phyloP scores from a whole-genome alignment of 2,329 filamentous ascomycete genomes.

The Gliomastix tumulicola region DNA sequence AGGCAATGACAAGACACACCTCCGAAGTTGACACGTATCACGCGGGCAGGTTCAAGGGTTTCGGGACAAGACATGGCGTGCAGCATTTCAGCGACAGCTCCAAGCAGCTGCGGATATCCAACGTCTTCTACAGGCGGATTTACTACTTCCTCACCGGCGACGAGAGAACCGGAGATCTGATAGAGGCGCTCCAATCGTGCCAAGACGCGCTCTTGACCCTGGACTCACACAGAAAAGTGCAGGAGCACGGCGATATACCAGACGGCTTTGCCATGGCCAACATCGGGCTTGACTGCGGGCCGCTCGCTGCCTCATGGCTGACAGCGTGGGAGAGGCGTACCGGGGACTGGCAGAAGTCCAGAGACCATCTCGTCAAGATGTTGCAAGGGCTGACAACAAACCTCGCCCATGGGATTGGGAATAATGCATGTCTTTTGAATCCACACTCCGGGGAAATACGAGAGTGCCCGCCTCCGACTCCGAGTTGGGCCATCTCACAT shows the following conservation, averaged over 20 bases:
- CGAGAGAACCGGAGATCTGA: conserved; percentile 46
- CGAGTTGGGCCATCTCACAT: conserved; percentile 43
- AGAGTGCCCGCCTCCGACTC: conserved; percentile 44
- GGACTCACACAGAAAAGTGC: conserved; percentile 53
- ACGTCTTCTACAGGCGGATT: conserved; percentile 45
- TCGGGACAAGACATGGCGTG: conserved; percentile 55
- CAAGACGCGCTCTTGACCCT: conserved; percentile 45
- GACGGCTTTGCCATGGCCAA: conserved; percentile 30
- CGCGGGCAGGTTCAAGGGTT: conserved; percentile 45
- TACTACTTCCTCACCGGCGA: conserved; percentile 52
- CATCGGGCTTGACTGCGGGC: conserved; percentile 50
- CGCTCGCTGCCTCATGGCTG: conserved; percentile 49
- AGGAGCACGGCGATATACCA: conserved; percentile 40
- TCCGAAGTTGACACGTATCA: conserved; percentile 57
- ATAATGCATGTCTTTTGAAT: conserved; percentile 45
- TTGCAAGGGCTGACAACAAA: conserved; percentile 43
- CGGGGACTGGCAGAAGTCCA: conserved; percentile 43
- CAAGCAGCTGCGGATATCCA: conserved; percentile 54
- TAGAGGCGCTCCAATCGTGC: conserved; percentile 33
- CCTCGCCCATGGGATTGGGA: conserved; percentile 53
- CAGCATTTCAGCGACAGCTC: conserved; percentile 54
- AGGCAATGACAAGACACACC: conserved; percentile 49
- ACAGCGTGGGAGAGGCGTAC: conserved; percentile 54
- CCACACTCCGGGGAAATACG: conserved; percentile 38
- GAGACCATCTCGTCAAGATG: conserved; percentile 38